Evolutionary conservation across 2,329 filamentous ascomycete species (phyloP), one percentile per base, ranked within the genome.

Genomic region (Pyricularia pennisetigena): DNA sequence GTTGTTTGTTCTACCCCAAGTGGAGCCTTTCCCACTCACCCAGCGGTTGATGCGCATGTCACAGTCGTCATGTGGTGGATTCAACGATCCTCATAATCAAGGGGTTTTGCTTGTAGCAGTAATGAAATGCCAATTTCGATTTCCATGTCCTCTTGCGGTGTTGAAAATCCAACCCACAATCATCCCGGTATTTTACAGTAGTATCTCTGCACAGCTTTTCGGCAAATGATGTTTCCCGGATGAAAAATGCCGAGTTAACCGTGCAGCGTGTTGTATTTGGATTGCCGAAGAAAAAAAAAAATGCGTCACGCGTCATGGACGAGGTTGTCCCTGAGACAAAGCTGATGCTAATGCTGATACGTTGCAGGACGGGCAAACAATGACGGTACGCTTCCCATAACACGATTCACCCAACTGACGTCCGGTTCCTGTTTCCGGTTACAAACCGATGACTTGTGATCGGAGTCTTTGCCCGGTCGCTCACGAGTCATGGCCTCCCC

Each of bases 11-110:
- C 23, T 24, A 61, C 20, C n/a, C n/a, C n/a, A n/a, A 24, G 57
- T 61, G 57, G 57, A 26, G 57, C 57, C 57, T 61, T 61, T 61
- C n/a, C 57, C 57, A 61, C 57, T 61, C 57, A 61, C 57, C 57
- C 57, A 24, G n/a, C 57, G 57, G 57, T 23, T 61, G 57, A 61
- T 61, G 57, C n/a, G 24, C 24, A 26, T 26, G 57, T 23, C 57
- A 49, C 41, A 49, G n/a, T 49, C 41, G 41, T 49, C 41, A 49
- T 49, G 41, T 49, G 41, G 41, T 49, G 41, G 41, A 49, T 49
- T 49, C 41, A 10, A 49, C 41, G 41, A 49, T 49, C 41, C 14
- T 49, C 41, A n/a, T 49, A 49, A 16, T 49, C 41, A 49, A 49
- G 41, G 41, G 41, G 41, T n/a, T 49, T 41, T 41, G 14, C 14